Percentiles rank a stretch among this genome's conserved stretches.
These are phyloP conservation scores for Suillus sp. DNA, from an alignment of 768 basidiomycete species.

Conservation along the genomic window DNA sequence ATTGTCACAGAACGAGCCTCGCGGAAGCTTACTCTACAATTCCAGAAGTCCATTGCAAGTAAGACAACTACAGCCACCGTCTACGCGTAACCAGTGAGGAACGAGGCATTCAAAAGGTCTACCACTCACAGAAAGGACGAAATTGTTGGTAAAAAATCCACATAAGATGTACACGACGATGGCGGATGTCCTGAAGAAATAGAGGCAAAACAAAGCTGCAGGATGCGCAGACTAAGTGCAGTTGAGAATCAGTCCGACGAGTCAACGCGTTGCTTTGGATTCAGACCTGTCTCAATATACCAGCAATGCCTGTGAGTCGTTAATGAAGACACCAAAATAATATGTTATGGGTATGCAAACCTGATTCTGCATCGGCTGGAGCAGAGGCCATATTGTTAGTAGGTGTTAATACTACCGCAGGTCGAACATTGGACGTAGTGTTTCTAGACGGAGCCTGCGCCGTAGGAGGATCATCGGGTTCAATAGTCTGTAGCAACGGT, in stretches of 20 bases:
- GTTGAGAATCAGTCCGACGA: constrained; percentile 19
- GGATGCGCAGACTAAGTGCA: constrained; percentile 72
- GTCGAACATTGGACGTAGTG: constrained; percentile 31
- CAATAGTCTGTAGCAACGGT: constrained; percentile 80
- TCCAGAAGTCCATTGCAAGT: constrained; percentile 99
- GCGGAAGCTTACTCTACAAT: constrained; percentile 69
- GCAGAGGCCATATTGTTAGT: constrained; percentile 57
- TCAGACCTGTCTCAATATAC: constrained; percentile 74
- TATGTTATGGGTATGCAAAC: constrained; percentile 34
- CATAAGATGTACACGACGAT: constrained; percentile 92
- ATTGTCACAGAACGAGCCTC: neutral
- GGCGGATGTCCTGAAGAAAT: constrained; percentile 86
- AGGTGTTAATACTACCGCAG: constrained; percentile 61
- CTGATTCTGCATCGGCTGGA: constrained; percentile 74
- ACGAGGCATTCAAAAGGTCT: neutral
- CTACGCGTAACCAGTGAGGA: constrained; percentile 33
- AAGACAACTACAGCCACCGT: constrained; percentile 93
- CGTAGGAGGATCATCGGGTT: constrained; percentile 69
- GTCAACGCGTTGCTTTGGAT: constrained; percentile 4
- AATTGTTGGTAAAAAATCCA: constrained; percentile 86
- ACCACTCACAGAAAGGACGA: constrained; percentile 83
- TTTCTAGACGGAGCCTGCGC: constrained; percentile 33
- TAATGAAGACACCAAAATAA: constrained; percentile 9
- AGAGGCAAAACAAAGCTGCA: constrained; percentile 82
- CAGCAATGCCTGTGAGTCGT: constrained; percentile 56